Base-by-base conservation (phyloP, 768 basidiomycete genomes). In the Coprinellus micaceus region DNA sequence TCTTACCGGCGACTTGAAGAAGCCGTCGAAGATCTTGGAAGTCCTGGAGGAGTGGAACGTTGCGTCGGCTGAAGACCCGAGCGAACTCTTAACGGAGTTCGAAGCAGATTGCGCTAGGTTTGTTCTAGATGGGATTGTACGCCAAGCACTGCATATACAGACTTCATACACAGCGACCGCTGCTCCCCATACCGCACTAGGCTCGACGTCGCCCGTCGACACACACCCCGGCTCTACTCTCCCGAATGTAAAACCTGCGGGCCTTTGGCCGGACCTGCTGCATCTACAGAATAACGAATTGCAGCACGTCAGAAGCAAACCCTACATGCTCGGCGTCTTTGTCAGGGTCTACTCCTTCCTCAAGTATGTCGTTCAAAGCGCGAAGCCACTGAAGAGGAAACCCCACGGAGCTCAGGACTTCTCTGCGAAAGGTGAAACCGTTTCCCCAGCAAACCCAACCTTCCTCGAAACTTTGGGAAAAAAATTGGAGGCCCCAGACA, bases 91-190 rank as follows among this genome's bases (percentile, higher is more conserved):
- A 15, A 57, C 75, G 33, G 82, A 83, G 44, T 71, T 80, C 61
- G 84, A 85, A 64, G 66, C 83, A 19, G 83, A 85, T 60, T 81
- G 75, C n/a, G 80, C 77, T 49, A 78, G 80, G 40, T 84, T 77
- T 63, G 69, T 83, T n/a, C 68, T 79, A 17, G 78, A 77, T 29
- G 82, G 76, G 1, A 69, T 85, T 22, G 66, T 84, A 26, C 71
- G 71, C 48, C 75, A 60, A 73, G 76, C 60, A 53, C 68, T 57
- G 33, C n/a, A n/a, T n/a, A n/a, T n/a, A n/a, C 33, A 75, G 78
- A 46, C 69, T 71, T n/a, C 53, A 58, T 5, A 58, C 58, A 58
- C 52, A 63, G 57, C 47, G 11, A 12, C 24, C 12, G 19, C 49
- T 17, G n/a, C n/a, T n/a, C n/a, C n/a, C n/a, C n/a, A n/a, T n/a